Percentiles rank a stretch among this genome's conserved stretches.
Conservation (phyloP, 345 rosid species). For the Carallia brachiata region DNA sequence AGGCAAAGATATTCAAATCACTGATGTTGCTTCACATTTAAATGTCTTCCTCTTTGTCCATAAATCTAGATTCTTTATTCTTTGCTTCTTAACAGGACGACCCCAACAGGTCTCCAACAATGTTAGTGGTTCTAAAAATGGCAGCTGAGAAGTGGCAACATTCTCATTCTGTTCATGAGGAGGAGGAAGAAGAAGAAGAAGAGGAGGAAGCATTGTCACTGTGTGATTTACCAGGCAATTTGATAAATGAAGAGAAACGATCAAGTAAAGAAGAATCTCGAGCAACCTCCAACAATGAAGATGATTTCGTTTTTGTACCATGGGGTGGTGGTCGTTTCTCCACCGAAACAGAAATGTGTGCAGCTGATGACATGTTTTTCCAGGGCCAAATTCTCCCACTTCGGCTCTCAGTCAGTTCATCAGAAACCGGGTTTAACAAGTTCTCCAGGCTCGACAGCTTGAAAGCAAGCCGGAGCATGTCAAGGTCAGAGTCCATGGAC, state of each 20-base stretch:
- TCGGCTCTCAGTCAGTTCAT: conserved; percentile 57
- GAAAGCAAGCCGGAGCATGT: conserved; percentile 22
- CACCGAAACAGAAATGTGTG: conserved; percentile 54
- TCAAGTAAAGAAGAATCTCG: conserved; percentile 13
- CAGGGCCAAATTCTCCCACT: conserved; percentile 68
- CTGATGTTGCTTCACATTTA: conserved; percentile 17
- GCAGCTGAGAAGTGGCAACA: conserved; percentile 16
- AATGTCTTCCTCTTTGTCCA: conserved; percentile 11
- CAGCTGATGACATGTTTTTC: conserved; percentile 74
- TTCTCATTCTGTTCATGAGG: conserved; percentile 10
- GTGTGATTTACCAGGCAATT: conserved; percentile 57
- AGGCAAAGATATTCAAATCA: background rate
- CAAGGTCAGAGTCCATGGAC: conserved; percentile 62
- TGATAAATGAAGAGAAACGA: conserved; percentile 23
- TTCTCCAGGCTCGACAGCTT: conserved; percentile 14
- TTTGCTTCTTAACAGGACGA: conserved; percentile 11
- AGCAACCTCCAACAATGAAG: conserved; percentile 27
- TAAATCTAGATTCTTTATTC: conserved; percentile 8
- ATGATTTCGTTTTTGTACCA: conserved; percentile 58
- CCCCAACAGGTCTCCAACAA: conserved; percentile 2
- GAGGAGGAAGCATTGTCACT: conserved; percentile 73
- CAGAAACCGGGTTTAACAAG: conserved; percentile 32
- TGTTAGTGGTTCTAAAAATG: conserved; percentile 3
- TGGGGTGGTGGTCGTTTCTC: conserved; percentile 38
- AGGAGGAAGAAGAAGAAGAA: conserved; percentile 47